These are phyloP conservation scores for Aspergillus japonicus DNA, from an alignment of 2,329 filamentous ascomycete species.

Conservation along the genomic window DNA sequence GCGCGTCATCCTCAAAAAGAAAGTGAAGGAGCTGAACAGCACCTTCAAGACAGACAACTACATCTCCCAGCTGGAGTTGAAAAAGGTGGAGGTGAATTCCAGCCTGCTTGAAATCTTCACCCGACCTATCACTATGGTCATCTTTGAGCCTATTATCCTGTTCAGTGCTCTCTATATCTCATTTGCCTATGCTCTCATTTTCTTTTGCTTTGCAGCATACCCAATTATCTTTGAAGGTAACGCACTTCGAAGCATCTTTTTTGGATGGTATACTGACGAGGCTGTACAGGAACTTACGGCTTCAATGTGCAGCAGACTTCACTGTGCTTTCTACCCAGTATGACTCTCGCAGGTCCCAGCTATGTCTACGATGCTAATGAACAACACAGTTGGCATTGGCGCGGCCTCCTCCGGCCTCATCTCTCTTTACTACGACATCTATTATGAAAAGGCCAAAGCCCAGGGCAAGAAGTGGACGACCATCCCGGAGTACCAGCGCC, in stretches of 20 bases:
- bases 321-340: conserved; percentile 64
- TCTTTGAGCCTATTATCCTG: conserved; percentile 70
- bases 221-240: conserved; percentile 63
- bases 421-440: conserved; percentile 65
- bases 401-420: conserved; percentile 58
- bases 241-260: background rate
- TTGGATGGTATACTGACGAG: background rate
- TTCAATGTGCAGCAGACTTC: conserved; percentile 65
- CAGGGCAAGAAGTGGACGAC: conserved; percentile 57
- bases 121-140: conserved; percentile 69
- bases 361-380: conserved; percentile 2
- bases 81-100: conserved; percentile 32
- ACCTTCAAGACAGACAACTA: conserved; percentile 46
- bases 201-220: conserved; percentile 76
- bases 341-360: background rate
- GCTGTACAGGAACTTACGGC: conserved; percentile 52
- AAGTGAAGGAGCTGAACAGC: conserved; percentile 59
- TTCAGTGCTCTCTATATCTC: conserved; percentile 70
- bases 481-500: conserved; percentile 59
- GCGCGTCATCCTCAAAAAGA: conserved; percentile 56
- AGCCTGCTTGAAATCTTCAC: conserved; percentile 69
- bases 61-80: conserved; percentile 63
- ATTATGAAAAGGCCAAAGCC: conserved; percentile 55
- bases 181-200: conserved; percentile 66
- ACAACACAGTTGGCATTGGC: conserved; percentile 57